Evolutionary conservation across 108 stramenopile genomes (phyloP).

Genomic region (Nitzschia sp.): DNA sequence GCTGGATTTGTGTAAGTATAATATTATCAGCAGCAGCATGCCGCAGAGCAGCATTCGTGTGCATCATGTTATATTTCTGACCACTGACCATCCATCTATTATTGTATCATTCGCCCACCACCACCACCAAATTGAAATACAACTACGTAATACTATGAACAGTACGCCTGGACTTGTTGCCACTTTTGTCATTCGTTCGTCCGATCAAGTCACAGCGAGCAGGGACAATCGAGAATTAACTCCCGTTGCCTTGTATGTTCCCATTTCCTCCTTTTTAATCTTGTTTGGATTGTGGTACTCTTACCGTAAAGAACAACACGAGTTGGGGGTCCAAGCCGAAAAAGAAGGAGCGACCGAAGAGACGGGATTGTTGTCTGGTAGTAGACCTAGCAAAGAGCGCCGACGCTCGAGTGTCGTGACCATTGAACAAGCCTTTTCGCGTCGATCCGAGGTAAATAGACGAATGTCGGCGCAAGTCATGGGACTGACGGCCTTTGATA

Average conservation of each 20-base stretch:
- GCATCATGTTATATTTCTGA: background rate
- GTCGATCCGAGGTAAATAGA: conserved; percentile 25
- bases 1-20: conserved; percentile 56
- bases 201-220: conserved; percentile 58
- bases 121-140: no score
- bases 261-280: conserved; percentile 7
- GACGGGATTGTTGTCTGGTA: background rate
- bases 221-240: conserved; percentile 54
- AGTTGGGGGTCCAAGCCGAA: background rate
- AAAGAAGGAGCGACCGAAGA: background rate
- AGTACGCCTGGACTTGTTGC: conserved; percentile 66
- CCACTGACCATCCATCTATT: background rate
- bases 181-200: conserved; percentile 53
- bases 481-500: conserved; percentile 23
- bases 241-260: conserved; percentile 34
- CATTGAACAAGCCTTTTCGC: conserved; percentile 26
- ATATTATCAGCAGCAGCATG: background rate
- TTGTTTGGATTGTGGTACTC: conserved; percentile 16
- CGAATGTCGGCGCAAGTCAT: conserved; percentile 27
- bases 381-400: background rate
- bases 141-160: no score
- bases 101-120: background rate
- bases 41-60: no score
- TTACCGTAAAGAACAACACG: background rate
- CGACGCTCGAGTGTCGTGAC: conserved; percentile 35